Percentiles rank a stretch among this genome's conserved stretches.
These are phyloP conservation scores for Podila epicladia DNA, from an alignment of 192 early-diverging fungal genomes.

Conservation along the genomic window DNA sequence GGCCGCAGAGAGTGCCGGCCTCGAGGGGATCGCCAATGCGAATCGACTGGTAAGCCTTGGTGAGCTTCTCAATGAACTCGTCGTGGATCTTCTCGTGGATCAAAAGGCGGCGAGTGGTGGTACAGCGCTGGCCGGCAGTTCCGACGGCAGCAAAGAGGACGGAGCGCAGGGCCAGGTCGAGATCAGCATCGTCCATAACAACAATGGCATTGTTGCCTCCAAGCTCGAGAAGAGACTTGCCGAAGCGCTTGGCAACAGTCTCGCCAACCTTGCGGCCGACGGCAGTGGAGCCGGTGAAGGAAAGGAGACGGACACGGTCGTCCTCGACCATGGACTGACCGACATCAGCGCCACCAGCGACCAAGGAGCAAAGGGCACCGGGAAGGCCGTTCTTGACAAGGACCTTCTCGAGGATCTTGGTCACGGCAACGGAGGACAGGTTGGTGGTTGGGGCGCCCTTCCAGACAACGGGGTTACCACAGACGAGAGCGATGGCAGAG, in stretches of 20 bases:
- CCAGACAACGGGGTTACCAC: constrained; percentile 94
- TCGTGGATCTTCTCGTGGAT: constrained; percentile 91
- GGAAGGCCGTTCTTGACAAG: constrained; percentile 84
- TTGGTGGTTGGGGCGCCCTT: constrained; percentile 84
- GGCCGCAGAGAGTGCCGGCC: constrained; percentile 87
- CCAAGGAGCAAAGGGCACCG: constrained; percentile 84
- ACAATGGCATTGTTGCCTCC: constrained; percentile 98
- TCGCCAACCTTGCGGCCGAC: constrained; percentile 80
- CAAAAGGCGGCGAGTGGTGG: constrained; percentile 88
- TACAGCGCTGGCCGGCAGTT: constrained; percentile 96
- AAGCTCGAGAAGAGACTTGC: constrained; percentile 87
- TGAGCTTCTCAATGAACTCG: constrained; percentile 77
- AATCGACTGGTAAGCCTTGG: constrained; percentile 88
- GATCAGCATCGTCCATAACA: constrained; percentile 90
- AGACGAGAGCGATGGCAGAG: constrained; percentile 86
- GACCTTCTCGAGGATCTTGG: constrained; percentile 85
- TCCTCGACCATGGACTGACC: constrained; percentile 80
- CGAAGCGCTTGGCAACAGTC: constrained; percentile 87
- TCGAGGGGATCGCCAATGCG: constrained; percentile 89
- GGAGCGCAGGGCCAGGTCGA: constrained; percentile 87
- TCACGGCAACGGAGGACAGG: constrained; percentile 87
- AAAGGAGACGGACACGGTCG: constrained; percentile 79
- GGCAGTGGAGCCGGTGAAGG: constrained; percentile 92
- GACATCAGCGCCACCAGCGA: constrained; percentile 85
- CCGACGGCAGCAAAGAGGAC: constrained; percentile 96